Conservation (phyloP, 2,329 filamentous ascomycete species). For the Colletotrichum chrysophilum region DNA sequence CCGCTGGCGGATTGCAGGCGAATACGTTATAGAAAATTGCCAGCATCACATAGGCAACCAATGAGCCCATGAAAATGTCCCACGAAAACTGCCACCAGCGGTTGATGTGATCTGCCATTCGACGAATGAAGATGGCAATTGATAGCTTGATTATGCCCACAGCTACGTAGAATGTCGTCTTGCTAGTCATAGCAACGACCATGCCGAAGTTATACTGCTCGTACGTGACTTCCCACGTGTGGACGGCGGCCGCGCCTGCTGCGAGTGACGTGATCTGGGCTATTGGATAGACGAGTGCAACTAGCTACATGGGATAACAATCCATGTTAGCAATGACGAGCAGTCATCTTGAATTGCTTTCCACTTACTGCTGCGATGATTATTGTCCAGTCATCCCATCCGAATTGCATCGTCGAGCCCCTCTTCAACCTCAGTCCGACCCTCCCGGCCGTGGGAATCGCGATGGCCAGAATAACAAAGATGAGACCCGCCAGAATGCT, state of each 20-base stretch:
- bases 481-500: slow-evolving; percentile 31
- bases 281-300: slow-evolving; percentile 28
- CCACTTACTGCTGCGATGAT: slow-evolving; percentile 33
- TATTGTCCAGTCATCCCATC: slow-evolving; percentile 36
- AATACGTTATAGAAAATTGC: slow-evolving; percentile 35
- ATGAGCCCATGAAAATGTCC: slow-evolving; percentile 33
- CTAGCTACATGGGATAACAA: slow-evolving; percentile 16
- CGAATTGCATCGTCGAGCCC: slow-evolving; percentile 32
- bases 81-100: slow-evolving; percentile 32
- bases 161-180: slow-evolving; percentile 31
- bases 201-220: slow-evolving; percentile 32
- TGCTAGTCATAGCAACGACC: slow-evolving; percentile 23
- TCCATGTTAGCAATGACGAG: neutral
- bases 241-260: slow-evolving; percentile 30
- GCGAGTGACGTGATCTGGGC: slow-evolving; percentile 29
- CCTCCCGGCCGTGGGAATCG: slow-evolving; percentile 30
- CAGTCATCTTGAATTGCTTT: neutral
- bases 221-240: slow-evolving; percentile 37
- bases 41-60: slow-evolving; percentile 31
- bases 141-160: slow-evolving; percentile 41
- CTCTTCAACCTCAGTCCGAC: slow-evolving; percentile 26
- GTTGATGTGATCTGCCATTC: slow-evolving; percentile 35
- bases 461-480: slow-evolving; percentile 32
- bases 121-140: slow-evolving; percentile 39
- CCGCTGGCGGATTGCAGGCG: slow-evolving; percentile 28